Percentiles rank a stretch among this genome's conserved stretches.
Evolutionary conservation across 2,329 filamentous ascomycete species (phyloP).

Genomic region (Exserohilum turcica): DNA sequence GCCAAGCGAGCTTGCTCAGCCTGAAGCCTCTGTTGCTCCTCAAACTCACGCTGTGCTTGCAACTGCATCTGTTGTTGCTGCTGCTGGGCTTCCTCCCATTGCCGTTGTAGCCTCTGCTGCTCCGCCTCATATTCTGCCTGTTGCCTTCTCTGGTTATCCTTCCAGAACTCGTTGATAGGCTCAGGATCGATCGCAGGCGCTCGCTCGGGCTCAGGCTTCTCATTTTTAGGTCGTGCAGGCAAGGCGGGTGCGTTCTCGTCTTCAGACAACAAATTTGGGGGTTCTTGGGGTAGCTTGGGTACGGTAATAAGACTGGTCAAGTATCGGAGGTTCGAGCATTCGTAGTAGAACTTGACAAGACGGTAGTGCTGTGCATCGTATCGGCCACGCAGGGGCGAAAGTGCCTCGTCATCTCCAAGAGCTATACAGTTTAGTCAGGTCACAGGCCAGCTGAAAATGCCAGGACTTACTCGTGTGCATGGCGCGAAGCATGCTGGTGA

Average conservation of each 20-base stretch:
- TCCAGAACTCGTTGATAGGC: conserved; percentile 98
- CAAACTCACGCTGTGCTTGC: conserved; percentile 91
- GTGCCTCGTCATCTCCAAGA: conserved; percentile 89
- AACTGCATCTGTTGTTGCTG: conserved; percentile 82
- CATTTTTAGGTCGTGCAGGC: conserved; percentile 71
- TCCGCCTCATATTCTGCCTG: conserved; percentile 96
- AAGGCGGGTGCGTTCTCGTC: conserved; percentile 80
- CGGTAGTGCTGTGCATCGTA: conserved; percentile 98
- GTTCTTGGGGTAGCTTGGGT: conserved; percentile 91
- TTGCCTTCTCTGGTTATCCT: conserved; percentile 85
- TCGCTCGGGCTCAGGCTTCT: conserved; percentile 67
- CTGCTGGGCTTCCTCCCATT: conserved; percentile 79
- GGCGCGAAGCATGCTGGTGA: conserved; percentile 97
- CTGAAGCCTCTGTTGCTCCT: conserved; percentile 87
- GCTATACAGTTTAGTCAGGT: conserved; percentile 54
- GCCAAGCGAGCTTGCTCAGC: conserved; percentile 89
- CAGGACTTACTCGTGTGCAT: conserved; percentile 84
- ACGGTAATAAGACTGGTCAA: conserved; percentile 95
- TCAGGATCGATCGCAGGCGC: conserved; percentile 80
- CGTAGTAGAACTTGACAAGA: conserved; percentile 97
- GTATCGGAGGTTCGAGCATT: conserved; percentile 96
- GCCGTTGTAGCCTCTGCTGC: conserved; percentile 83
- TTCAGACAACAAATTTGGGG: conserved; percentile 84
- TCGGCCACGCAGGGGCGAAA: conserved; percentile 82
- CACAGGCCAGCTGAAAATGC: neutral